Evolutionary conservation across 805 yeast species (phyloP).

Genomic region (Ogataea paradorogensis): DNA sequence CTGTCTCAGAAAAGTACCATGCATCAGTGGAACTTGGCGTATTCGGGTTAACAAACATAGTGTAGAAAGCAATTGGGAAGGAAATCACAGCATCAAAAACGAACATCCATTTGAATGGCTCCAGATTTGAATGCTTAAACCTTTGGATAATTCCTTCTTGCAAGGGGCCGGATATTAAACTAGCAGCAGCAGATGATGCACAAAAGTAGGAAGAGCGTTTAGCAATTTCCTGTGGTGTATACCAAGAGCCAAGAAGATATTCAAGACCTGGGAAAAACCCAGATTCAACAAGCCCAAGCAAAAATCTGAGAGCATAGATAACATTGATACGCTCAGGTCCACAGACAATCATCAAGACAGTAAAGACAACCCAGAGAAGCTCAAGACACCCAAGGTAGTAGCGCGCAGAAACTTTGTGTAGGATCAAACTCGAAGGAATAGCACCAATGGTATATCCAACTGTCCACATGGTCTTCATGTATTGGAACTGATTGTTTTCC

Average conservation of each 20-base stretch:
- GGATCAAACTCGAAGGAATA: slow-evolving; percentile 45
- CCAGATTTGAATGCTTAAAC: slow-evolving; percentile 16
- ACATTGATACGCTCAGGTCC: slow-evolving; percentile 25
- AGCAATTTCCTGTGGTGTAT: slow-evolving; percentile 32
- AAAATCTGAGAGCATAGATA: slow-evolving; percentile 33
- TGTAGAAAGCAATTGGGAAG: slow-evolving; percentile 39
- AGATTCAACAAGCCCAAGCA: slow-evolving; percentile 44
- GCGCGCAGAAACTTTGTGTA: slow-evolving; percentile 42
- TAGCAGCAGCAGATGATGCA: slow-evolving; percentile 35
- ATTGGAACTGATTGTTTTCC: slow-evolving; percentile 50
- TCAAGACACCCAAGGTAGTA: slow-evolving; percentile 45
- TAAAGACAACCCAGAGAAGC: slow-evolving; percentile 43
- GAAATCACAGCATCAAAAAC: slow-evolving; percentile 41
- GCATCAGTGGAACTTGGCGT: slow-evolving; percentile 43
- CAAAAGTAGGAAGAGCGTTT: slow-evolving; percentile 36
- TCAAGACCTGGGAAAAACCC: slow-evolving; percentile 51
- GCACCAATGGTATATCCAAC: slow-evolving; percentile 50
- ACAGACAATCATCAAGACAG: slow-evolving; percentile 36
- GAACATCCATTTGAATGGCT: slow-evolving; percentile 47
- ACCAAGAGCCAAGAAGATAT: slow-evolving; percentile 39
- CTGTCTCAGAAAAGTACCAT: slow-evolving; percentile 38
- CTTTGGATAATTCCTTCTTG: slow-evolving; percentile 32
- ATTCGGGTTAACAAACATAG: slow-evolving; percentile 43
- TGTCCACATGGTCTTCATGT: slow-evolving; percentile 43
- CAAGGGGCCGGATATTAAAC: slow-evolving; percentile 37